Evolutionary conservation across 2,329 filamentous ascomycete species (phyloP), one percentile per base, ranked within the genome.

Genomic region (Pseudogymnoascus sp.): DNA sequence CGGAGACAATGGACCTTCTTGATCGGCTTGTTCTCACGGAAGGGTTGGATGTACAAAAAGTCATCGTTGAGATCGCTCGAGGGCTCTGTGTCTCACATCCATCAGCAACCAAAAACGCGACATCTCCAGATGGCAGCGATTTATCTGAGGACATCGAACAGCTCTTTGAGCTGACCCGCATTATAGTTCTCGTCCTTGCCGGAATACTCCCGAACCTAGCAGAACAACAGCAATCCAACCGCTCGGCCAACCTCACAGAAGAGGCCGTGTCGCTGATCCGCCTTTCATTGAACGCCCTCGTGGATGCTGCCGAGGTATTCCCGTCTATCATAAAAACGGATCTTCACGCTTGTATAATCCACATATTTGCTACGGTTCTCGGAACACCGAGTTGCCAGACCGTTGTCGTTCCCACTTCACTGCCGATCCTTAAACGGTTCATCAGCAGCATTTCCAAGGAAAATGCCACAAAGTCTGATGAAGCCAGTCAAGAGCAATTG

Each of bases 141-240:
- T 78, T 99, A 10, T 96, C 91, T 0, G 94, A 99, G 71, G 94
- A 99, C 72, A 96, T 99, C 66, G 94, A 99, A 72, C 94, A 99
- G 75, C 82, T 99, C 0, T 99, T 99, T 70, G 94, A 99, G 75
- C 81, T 99, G 55, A 99, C 94, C 0, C 85, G 94, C 66, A 96
- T 97, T 72, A 97, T 97, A 66, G 93, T 97, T 14, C 80, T 99
- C 7, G 93, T 97, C 1, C 81, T 99, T 29, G 89, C 92, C 0
- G 91, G 92, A 0, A 79, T 97, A 39, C 79, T 99, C 21, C 94
- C 95, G 4, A 95, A 93, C 65, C 78, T 95, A 4, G 84, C 84
- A 4, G 88, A 90, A 65, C 78, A 81, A 38, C 74, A 74, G 70
- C 59, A 85, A 82, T 37, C 84, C 82, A 66, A 80, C 81, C 68